Base-by-base conservation (phyloP, 768 basidiomycete genomes). In the Leucosporidium creatinivorum region DNA sequence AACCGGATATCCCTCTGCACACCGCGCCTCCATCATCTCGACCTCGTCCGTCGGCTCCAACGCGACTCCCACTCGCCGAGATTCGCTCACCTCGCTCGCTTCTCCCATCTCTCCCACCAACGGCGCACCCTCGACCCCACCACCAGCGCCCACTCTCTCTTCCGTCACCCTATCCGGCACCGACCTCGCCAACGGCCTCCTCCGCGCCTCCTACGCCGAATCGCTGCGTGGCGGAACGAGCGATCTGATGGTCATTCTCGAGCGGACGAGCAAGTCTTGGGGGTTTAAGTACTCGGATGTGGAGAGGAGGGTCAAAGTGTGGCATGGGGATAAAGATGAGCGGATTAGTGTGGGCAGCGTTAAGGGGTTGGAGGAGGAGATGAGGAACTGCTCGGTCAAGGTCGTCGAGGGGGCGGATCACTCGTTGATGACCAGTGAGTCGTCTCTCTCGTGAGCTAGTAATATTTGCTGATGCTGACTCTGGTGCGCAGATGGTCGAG, bases 301-400 rank as follows among this genome's bases (percentile, higher is more conserved):
- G 71, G 85, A 85, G 19, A 87, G 88, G 74, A 81, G 79, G 33
- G 88, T 90, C 56, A 85, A 84, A 52, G 86, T 99, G 50, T 97
- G 91, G 91, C 92, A 92, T 72, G 94, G 94, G 4, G 89, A 92
- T 73, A 84, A 83, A 70, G 94, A 99, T 77, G 94, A 97, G 79
- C 88, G 87, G 80, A 94, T 99, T 68, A 87, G 88, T 44, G 88
- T 94, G 77, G 86, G 88, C 73, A 89, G 91, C 55, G 87, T 98
- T 50, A 80, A 88, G 73, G 94, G 91, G 91, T 63, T 80, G 64
- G 89, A 93, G 89, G 89, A 93, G 78, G 85, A 84, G 69, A 85
- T 84, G 47, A 89, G 93, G 88, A 84, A 85, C 25, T 94, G 92
- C 76, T 81, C 82, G 54, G 85, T 99, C 48, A 85, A 86, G 74